Base-by-base conservation (phyloP, 1,139 yeast genomes). In the Kurtzmaniella quercitrusa region DNA sequence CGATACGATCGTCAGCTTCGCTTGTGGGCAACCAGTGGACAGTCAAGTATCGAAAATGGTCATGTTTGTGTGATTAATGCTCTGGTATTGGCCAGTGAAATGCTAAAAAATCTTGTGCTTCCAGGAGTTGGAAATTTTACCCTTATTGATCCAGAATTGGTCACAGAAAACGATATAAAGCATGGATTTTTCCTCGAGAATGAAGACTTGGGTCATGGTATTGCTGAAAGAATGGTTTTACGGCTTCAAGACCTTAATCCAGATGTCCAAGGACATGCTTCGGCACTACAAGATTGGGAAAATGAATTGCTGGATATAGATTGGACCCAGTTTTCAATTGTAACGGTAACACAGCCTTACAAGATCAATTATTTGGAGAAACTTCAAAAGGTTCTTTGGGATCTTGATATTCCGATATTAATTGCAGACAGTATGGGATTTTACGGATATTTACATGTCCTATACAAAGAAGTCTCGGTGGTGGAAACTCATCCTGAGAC, bases 1-100 rank as follows among this genome's bases (percentile, higher is more conserved):
- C 57, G 68, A 42, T 91, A 88, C 59, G 98, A 93, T 62, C 75
- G 98, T 38, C 98, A 93, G 59, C 65, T 91, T 46, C 74, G 98
- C 35, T 66, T 93, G 16, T 93, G 98, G 98, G 93, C 88, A 0
- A 55, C 76, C 0, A 62, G 75, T 1, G 98, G 98, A 3, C 98
- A 93, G 55, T 52, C 64, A 6, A 71, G 73, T 3, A 68, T 93
- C 30, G 80, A 79, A 41, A 56, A 60, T 2, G 69, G 93, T 1
- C 81, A 76, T 45, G 71, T 89, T 2, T 77, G 88, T 44, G 61
- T 88, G 9, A 52, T 88, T 5, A 80, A 82, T 40, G 82, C 82
- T 11, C 69, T 81, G 1, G 61, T 82, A 0, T 68, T 81, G 0
- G 83, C 88, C 1, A 65, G 83, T 1, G 98, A 93, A 59, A 64